These are phyloP conservation scores for Abrus pulchellus DNA, from an alignment of 306 rosid genomes.

Conservation along the genomic window DNA sequence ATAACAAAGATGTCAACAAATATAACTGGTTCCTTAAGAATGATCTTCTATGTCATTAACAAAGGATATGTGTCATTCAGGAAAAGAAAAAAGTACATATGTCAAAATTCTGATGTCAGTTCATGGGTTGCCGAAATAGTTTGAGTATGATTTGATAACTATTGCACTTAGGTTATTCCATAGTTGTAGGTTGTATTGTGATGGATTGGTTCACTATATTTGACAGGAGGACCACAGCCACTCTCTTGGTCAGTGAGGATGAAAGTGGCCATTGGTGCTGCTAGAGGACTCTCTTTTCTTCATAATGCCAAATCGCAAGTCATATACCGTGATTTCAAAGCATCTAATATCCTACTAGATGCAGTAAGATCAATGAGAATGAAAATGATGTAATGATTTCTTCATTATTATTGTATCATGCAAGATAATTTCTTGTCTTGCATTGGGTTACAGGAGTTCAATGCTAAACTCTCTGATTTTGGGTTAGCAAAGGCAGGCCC, in stretches of 20 bases:
- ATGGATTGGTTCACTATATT: slow-evolving; percentile 40
- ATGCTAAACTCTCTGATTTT: slow-evolving; percentile 88
- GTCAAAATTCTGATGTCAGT: not conserved
- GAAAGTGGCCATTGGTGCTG: slow-evolving; percentile 92
- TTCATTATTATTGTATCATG: not conserved
- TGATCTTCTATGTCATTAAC: slow-evolving; percentile 6
- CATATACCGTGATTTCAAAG: slow-evolving; percentile 93
- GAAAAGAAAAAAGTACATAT: not conserved
- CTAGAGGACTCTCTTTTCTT: slow-evolving; percentile 86
- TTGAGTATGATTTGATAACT: slow-evolving; percentile 21
- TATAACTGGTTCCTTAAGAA: slow-evolving; percentile 1
- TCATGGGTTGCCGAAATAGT: slow-evolving; percentile 1
- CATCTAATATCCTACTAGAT: slow-evolving; percentile 85
- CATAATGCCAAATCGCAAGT: slow-evolving; percentile 86
- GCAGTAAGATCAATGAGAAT: slow-evolving; percentile 59
- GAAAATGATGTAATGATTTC: not conserved
- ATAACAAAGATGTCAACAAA: slow-evolving; percentile 1
- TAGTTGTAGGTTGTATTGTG: not conserved
- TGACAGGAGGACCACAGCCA: slow-evolving; percentile 87
- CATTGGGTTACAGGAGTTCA: slow-evolving; percentile 70
- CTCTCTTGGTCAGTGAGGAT: slow-evolving; percentile 88
- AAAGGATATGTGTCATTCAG: not conserved
- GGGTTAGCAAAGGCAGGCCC: slow-evolving; percentile 93
- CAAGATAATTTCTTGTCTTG: slow-evolving; percentile 31
- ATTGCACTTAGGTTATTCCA: slow-evolving; percentile 5